phyloP scores from a whole-genome alignment of 192 early-diverging fungal species.

The Gryganskiella cystojenkinii region DNA sequence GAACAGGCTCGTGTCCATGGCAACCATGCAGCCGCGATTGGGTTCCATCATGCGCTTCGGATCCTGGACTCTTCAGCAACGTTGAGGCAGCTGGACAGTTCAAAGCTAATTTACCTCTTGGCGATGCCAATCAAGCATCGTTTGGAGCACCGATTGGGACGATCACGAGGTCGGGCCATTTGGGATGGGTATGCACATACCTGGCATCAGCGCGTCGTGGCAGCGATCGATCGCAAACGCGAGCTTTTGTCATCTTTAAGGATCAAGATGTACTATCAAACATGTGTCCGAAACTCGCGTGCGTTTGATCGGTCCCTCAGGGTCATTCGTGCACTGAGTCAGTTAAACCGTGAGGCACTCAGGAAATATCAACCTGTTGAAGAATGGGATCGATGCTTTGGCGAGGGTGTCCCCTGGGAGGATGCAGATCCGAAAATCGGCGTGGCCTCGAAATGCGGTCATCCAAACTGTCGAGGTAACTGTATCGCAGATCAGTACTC shows the following conservation, averaged over 20 bases:
- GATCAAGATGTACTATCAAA: slow-evolving; percentile 51
- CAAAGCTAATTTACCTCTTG: slow-evolving; percentile 41
- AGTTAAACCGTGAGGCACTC: slow-evolving; percentile 20
- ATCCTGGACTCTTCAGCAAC: slow-evolving; percentile 28
- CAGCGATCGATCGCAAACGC: slow-evolving; percentile 45
- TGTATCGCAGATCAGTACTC: slow-evolving; percentile 17
- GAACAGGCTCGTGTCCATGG: slow-evolving; percentile 43
- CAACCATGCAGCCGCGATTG: slow-evolving; percentile 53
- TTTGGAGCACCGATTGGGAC: slow-evolving; percentile 25
- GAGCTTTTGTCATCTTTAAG: slow-evolving; percentile 39
- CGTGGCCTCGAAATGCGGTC: neutral
- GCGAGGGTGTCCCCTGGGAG: neutral
- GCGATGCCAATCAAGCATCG: slow-evolving; percentile 51
- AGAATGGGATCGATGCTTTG: slow-evolving; percentile 23
- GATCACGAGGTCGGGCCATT: slow-evolving; percentile 25
- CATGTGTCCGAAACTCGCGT: slow-evolving; percentile 40
- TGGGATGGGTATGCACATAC: slow-evolving; percentile 47
- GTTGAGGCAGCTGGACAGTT: slow-evolving; percentile 34
- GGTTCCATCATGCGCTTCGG: slow-evolving; percentile 47
- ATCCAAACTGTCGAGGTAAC: slow-evolving; percentile 10
- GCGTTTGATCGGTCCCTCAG: slow-evolving; percentile 40
- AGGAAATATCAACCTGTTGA: slow-evolving; percentile 27
- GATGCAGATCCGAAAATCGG: slow-evolving; percentile 14
- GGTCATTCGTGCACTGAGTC: slow-evolving; percentile 21
- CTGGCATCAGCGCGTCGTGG: slow-evolving; percentile 39